Base-by-base conservation (phyloP, 2,329 filamentous ascomycete species). In the Cladophialophora chaetospira region DNA sequence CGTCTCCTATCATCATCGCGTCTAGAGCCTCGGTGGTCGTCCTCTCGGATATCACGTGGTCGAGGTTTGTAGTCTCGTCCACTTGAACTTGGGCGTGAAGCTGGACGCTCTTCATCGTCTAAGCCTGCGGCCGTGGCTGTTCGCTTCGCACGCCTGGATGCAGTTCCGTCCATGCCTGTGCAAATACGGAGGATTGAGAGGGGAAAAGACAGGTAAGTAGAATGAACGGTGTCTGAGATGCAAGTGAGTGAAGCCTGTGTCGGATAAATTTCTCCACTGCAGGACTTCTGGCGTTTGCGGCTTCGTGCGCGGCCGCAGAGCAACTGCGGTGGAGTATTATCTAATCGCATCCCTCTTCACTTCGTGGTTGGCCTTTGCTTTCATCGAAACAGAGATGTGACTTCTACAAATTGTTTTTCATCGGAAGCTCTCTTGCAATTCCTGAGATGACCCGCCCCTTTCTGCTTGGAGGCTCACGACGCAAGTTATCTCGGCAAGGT, bases 71-170 rank as follows among this genome's bases (percentile, higher is more conserved):
- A 69, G 6, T 69, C 68, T 25, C 68, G 54, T 53, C 54, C 70
- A 47, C 70, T 67, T 58, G 79, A 76, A 53, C 75, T 68, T 69
- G 73, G 46, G 67, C 67, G 52, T 53, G 60, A 45, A 25, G 65
- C 62, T 25, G 65, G 17, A 17, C 64, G 68, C 36, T 74, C 71
- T 50, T 72, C 70, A 55, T 69, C 67, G 60, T 88, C 84, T 82
- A 83, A 84, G 79, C 83, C 84, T 50, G 82, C 77, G 48, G 79
- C 80, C 70, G 80, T 83, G 64, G 87, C 84, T n/a, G 76, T 76
- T 45, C 76, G 72, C 57, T 77, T 75, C 17, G 77, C 69, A 48
- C 79, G 78, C 68, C 81, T 81, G 50, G 77, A 70, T 58, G 80
- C 75, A 63, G 77, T 77, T 65, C 82, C 80, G 21, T 79, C 71